Base-by-base conservation (phyloP, 2,329 filamentous ascomycete genomes). In the Hirsutella minnesotensis region DNA sequence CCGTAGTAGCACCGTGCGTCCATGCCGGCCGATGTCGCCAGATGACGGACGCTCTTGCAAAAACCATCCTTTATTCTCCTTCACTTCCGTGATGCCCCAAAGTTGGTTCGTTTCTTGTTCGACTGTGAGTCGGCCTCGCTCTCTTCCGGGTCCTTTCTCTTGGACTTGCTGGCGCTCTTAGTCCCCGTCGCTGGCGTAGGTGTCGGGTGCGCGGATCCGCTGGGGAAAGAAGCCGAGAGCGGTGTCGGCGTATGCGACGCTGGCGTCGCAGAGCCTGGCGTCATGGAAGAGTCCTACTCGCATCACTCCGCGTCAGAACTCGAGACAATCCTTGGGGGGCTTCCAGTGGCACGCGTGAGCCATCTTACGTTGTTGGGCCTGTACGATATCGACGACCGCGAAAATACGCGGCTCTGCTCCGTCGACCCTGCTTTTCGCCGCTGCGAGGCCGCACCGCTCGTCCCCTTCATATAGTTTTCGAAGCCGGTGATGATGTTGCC, bases 401-500 rank as follows among this genome's bases (percentile, higher is more conserved):
- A 77, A 61, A 90, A 90, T 43, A 90, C 81, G 49, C 83, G 72
- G 57, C 87, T 84, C 52, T 76, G 73, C 41, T 89, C 85, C 47
- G 71, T 72, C 39, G 82, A 67, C 5, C 75, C 75, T 20, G 74
- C 71, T 60, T 83, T 77, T 55, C 80, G 75, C 56, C 83, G 70
- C 51, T 77, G 71, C 10, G 79, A 72, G 4, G 73, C 73, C 2
- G 72, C 69, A n/a, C 78, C 76, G 9, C 77, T 74, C 16, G 74
- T 75, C 43, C 86, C 89, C 64, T 98, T 98, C 70, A 95, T 94
- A 67, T 96, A 98, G 59, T 88, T 94, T 62, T 98, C 92, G 62
- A 98, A 98, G 19, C 92, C 92, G 39, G 86, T 88, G 60, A 98
- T 90, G 58, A 98, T 96, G 67, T 98, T 98, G 37, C 92, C 92